Percentiles rank a stretch among this genome's conserved stretches.
Evolutionary conservation across 1,139 yeast genomes (phyloP).

Genomic region (Hansenula sp.): DNA sequence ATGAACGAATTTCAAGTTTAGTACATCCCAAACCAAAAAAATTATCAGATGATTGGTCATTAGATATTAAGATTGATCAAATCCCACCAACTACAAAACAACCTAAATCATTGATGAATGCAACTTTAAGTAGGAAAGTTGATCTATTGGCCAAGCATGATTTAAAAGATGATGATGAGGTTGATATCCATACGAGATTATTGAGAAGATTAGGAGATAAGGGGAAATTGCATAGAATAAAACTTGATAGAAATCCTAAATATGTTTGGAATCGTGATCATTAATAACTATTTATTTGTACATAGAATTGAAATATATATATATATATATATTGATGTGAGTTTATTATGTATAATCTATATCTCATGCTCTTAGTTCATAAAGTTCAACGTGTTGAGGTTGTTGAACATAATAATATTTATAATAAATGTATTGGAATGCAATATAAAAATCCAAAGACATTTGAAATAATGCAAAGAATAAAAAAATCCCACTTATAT

Average conservation of each 20-base stretch:
- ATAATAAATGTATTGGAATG: conserved; percentile 68
- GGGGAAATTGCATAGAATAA: conserved; percentile 18
- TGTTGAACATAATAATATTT: conserved; percentile 29
- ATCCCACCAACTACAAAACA: conserved; percentile 13
- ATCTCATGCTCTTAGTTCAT: conserved; percentile 13
- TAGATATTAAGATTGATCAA: conserved; percentile 12
- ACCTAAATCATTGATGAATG: conserved; percentile 2
- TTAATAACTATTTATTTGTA: background rate
- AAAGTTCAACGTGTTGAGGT: conserved; percentile 18
- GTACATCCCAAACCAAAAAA: conserved; percentile 25
- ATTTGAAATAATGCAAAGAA: conserved; percentile 82
- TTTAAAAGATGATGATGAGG: conserved; percentile 22
- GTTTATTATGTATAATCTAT: too few relatives aligned
- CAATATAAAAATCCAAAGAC: conserved; percentile 69
- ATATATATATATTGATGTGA: too few relatives aligned
- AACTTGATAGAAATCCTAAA: background rate
- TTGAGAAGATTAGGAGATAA: conserved; percentile 37
- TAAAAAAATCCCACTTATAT: conserved; percentile 65
- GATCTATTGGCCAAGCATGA: conserved; percentile 16
- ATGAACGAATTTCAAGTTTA: conserved; percentile 10
- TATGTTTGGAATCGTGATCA: background rate
- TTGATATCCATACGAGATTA: conserved; percentile 26
- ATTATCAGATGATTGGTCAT: conserved; percentile 25
- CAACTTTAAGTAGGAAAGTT: too few relatives aligned
- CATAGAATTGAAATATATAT: too few relatives aligned